Conservation (phyloP, 768 basidiomycete species). For the Botryobasidium botryosum region DNA sequence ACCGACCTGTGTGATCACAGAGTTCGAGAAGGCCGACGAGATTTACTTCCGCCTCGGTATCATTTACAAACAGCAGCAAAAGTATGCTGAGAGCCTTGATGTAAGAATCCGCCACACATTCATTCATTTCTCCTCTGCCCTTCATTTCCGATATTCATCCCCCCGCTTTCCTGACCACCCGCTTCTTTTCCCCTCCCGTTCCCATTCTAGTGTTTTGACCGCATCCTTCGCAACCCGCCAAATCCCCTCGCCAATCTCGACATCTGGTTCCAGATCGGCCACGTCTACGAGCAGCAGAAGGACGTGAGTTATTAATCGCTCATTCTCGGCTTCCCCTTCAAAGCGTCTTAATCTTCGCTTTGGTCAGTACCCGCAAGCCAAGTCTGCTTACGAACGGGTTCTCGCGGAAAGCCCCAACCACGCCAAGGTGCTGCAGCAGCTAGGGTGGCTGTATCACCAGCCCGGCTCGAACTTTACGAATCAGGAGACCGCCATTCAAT, state of each 20-base stretch:
- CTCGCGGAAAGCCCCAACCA: slow-evolving; percentile 84
- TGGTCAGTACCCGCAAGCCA: slow-evolving; percentile 64
- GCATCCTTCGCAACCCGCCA: slow-evolving; percentile 90
- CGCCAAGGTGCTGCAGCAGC: slow-evolving; percentile 93
- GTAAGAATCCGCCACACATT: slow-evolving; percentile 16
- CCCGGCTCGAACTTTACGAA: slow-evolving; percentile 90
- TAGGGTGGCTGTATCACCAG: slow-evolving; percentile 96
- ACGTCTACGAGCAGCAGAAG: slow-evolving; percentile 94
- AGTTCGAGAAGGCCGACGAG: slow-evolving; percentile 97
- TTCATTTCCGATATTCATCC: not conserved
- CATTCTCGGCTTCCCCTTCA: not conserved
- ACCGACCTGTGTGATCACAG: slow-evolving; percentile 25
- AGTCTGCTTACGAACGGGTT: slow-evolving; percentile 92
- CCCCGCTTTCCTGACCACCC: not conserved
- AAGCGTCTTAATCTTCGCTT: not conserved
- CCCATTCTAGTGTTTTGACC: slow-evolving; percentile 62
- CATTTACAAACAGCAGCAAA: slow-evolving; percentile 98
- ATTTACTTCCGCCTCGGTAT: slow-evolving; percentile 96
- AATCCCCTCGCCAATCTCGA: slow-evolving; percentile 91
- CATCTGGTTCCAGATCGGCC: slow-evolving; percentile 99
- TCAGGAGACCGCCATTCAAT: slow-evolving; percentile 84
- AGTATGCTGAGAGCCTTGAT: slow-evolving; percentile 70
- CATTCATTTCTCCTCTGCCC: not conserved
- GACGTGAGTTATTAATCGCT: slow-evolving; percentile 40
- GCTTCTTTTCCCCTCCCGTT: not conserved